phyloP scores from a whole-genome alignment of 129 eudicot genomes.

The Flaveria sonorensis region DNA sequence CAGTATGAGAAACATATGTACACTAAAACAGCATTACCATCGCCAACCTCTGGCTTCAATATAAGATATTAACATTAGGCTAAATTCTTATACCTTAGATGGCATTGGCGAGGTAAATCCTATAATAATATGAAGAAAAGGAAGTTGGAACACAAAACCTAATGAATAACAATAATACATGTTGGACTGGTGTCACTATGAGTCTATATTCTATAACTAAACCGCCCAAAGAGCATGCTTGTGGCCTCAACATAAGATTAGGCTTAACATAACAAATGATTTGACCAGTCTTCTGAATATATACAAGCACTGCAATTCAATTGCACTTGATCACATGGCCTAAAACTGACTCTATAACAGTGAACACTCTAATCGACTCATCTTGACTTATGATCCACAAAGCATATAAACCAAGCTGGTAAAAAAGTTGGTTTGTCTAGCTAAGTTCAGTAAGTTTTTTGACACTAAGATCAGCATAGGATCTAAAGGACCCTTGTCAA shows the following conservation, averaged over 20 bases:
- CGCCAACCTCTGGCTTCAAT: neutral
- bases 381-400: neutral
- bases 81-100: neutral
- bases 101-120: neutral
- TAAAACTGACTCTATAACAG: neutral
- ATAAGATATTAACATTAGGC: neutral
- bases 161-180: neutral
- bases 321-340: constrained; percentile 1
- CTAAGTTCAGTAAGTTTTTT: neutral
- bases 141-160: neutral
- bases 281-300: neutral
- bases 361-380: neutral
- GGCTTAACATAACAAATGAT: neutral
- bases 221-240: constrained; percentile 2
- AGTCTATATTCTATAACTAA: neutral
- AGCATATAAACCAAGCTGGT: neutral
- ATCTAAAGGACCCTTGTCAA: neutral
- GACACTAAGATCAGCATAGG: neutral
- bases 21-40: neutral
- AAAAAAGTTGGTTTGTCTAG: neutral
- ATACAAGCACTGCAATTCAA: constrained; percentile 5
- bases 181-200: constrained; percentile 10
- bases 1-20: neutral
- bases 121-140: neutral
- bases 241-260: neutral